phyloP scores from a whole-genome alignment of 192 early-diverging fungal species.

The Backusella luteola region DNA sequence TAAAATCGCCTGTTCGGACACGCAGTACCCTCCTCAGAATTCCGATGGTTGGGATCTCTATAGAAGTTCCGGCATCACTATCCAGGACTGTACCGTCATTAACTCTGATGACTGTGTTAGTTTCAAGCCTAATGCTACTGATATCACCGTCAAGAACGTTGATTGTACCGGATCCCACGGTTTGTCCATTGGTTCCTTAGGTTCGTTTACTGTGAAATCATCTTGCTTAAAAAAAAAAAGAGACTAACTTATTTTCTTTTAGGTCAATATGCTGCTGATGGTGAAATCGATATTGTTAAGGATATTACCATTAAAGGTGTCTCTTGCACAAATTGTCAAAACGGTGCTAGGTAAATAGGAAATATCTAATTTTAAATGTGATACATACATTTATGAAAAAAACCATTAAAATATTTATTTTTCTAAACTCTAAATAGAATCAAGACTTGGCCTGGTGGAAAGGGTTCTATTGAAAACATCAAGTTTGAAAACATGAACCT shows the following conservation, averaged over 20 bases:
- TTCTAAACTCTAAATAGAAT: neutral
- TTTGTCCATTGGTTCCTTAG: constrained; percentile 21
- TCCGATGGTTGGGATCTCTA: constrained; percentile 30
- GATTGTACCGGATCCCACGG: constrained; percentile 32
- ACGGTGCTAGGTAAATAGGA: constrained; percentile 11
- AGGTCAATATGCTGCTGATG: constrained; percentile 16
- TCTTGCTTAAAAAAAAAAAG: neutral
- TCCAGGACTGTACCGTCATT: constrained; percentile 22
- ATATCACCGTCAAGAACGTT: constrained; percentile 23
- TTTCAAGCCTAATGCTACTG: constrained; percentile 20
- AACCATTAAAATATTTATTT: neutral
- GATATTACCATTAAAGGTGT: constrained; percentile 11
- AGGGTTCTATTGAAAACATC: neutral
- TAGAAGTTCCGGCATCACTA: constrained; percentile 12
- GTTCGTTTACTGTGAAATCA: neutral
- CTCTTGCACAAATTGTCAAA: constrained; percentile 4
- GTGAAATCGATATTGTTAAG: constrained; percentile 17
- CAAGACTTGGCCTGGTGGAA: constrained; percentile 11
- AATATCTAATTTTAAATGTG: neutral
- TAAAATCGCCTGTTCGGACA: neutral
- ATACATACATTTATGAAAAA: neutral
- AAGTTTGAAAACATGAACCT: constrained; percentile 8
- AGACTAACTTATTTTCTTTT: neutral
- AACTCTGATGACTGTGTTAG: constrained; percentile 28
- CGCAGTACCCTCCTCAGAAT: constrained; percentile 12